Percentiles rank a stretch among this genome's conserved stretches.
phyloP scores from a whole-genome alignment of 257 asterid species.

The Plantago major region DNA sequence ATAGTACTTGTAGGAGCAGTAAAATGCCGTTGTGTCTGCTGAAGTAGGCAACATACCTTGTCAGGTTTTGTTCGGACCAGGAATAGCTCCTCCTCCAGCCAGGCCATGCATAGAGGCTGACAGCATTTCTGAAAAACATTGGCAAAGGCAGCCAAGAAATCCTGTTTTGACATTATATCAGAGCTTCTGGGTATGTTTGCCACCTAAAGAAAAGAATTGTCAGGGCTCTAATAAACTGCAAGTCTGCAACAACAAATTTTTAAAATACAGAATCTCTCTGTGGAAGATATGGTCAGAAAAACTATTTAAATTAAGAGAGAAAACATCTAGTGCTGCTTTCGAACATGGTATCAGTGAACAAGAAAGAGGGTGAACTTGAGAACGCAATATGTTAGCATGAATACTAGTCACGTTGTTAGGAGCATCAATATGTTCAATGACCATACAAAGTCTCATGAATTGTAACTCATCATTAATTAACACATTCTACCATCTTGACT shows the following conservation, averaged over 20 bases:
- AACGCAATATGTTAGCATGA: neutral
- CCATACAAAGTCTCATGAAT: neutral
- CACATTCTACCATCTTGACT: conserved; percentile 6
- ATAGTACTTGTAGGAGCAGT: conserved; percentile 9
- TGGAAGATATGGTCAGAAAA: neutral
- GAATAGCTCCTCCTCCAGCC: conserved; percentile 87
- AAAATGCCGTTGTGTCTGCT: conserved; percentile 7
- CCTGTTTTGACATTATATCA: conserved; percentile 31
- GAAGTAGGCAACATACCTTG: conserved; percentile 44
- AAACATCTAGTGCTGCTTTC: neutral
- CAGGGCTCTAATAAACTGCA: conserved; percentile 8
- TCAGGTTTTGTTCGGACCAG: conserved; percentile 44
- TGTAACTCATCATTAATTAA: neutral
- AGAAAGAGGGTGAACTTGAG: neutral
- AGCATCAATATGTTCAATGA: neutral
- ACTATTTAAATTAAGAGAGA: neutral
- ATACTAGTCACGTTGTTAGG: neutral
- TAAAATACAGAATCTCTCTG: neutral
- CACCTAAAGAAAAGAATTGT: conserved; percentile 47
- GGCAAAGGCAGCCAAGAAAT: conserved; percentile 38
- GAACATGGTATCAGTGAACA: neutral
- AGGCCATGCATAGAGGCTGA: conserved; percentile 69
- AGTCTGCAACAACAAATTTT: neutral
- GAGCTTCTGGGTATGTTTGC: conserved; percentile 42
- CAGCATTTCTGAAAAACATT: conserved; percentile 56